Base-by-base conservation (phyloP, 1,284 basidiomycete species). In the Cutaneotrichosporon sp. region DNA sequence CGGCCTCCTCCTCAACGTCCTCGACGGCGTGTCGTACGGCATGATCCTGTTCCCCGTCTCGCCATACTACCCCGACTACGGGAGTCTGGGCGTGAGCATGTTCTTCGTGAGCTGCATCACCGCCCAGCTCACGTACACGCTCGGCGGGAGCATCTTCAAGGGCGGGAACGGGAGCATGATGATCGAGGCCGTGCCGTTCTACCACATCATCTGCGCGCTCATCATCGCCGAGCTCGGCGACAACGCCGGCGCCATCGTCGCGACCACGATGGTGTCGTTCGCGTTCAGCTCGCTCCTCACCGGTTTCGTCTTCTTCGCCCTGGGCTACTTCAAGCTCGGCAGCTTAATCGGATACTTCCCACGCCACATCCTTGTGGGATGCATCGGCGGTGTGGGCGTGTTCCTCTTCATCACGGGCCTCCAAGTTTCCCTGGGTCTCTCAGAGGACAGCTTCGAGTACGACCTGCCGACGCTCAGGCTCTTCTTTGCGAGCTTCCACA, bases 181-280 rank as follows among this genome's bases (percentile, higher is more conserved):
- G 93, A 98, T 98, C 66, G 95, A 98, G 78, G 92, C 94, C 13
- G 92, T 97, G 67, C 95, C 95, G 0, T 98, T 98, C 81, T 97
- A 95, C 76, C 95, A 97, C 75, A 91, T 97, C 62, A 83, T 98
- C 50, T 91, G 91, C 5, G 86, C 84, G 50, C 86, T 84, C 45
- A 95, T 98, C 59, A 86, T 89, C 9, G 73, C 80, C 4, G 82
- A 90, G 18, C 85, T 95, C 24, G 91, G 90, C 2, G 87, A 87
- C 24, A 81, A 90, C 62, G 84, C 87, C 0, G 76, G 81, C 38
- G 87, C 88, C 22, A 85, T 98, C 56, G 85, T 97, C 22, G 88
- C 95, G 0, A 99, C 95, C 0, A 97, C 94, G 0, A 87, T 98
- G 74, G 88, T 89, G 4, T 88, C 94, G 0, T 98, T 91, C 77